A percentile compares a stretch with the other conserved stretches of the same genome.
These are phyloP conservation scores for Albatrellus sp. DNA, from an alignment of 1,284 basidiomycete species.

Conservation along the genomic window DNA sequence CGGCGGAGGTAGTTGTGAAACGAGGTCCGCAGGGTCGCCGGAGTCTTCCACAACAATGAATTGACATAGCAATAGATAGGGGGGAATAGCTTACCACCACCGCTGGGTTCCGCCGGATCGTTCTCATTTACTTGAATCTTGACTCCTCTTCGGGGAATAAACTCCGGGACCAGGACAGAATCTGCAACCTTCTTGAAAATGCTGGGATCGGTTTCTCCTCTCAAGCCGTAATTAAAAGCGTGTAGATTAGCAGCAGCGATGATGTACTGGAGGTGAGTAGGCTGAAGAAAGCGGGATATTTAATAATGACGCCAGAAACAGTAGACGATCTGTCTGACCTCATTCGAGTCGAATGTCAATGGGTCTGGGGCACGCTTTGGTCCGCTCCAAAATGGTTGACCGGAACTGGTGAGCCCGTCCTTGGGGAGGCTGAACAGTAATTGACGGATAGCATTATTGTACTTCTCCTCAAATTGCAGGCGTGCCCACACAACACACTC, in stretches of 20 bases:
- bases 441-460: constrained; percentile 90
- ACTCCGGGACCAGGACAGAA: constrained; percentile 85
- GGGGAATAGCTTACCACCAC: constrained; percentile 21
- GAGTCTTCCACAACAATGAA: constrained; percentile 18
- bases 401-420: constrained; percentile 81
- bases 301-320: neutral
- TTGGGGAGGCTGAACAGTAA: constrained; percentile 90
- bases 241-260: constrained; percentile 93
- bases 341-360: constrained; percentile 74
- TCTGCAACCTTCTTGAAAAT: constrained; percentile 81
- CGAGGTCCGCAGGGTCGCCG: constrained; percentile 44
- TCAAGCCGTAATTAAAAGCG: constrained; percentile 96
- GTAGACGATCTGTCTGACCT: constrained; percentile 41
- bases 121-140: constrained; percentile 95
- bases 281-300: constrained; percentile 29
- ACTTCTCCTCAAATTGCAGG: constrained; percentile 91
- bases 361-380: constrained; percentile 98
- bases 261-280: constrained; percentile 82
- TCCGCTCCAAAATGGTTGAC: constrained; percentile 94
- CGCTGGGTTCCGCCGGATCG: constrained; percentile 61
- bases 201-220: constrained; percentile 74
- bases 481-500: constrained; percentile 98
- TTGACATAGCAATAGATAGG: constrained; percentile 13
- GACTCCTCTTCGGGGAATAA: constrained; percentile 84
- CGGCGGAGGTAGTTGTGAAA: constrained; percentile 70